phyloP scores from a whole-genome alignment of 1,284 basidiomycete species.

The Microbotryomycetes sp. region DNA sequence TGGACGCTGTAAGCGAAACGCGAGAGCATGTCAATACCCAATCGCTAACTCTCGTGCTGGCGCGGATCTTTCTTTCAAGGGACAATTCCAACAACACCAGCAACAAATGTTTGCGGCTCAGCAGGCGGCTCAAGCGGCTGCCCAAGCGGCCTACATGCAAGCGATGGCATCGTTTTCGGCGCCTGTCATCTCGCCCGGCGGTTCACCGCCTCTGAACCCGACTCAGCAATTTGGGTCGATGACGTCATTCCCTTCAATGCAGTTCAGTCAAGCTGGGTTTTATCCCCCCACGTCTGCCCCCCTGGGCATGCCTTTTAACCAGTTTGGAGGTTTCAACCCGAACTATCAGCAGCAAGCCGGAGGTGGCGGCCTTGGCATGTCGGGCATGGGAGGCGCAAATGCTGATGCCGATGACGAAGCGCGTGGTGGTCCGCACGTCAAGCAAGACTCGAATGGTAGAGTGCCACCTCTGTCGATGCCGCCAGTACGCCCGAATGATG shows the following conservation, averaged over 20 bases:
- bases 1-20: background rate
- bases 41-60: background rate
- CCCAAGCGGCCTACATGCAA: conserved; percentile 31
- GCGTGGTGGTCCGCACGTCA: too few relatives aligned
- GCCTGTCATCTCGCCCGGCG: background rate
- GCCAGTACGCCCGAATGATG: too few relatives aligned
- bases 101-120: background rate
- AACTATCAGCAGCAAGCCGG: background rate
- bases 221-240: conserved; percentile 3
- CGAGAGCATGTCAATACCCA: background rate
- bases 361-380: background rate
- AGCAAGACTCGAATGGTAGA: background rate
- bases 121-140: conserved; percentile 15
- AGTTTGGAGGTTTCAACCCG: background rate
- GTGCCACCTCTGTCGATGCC: background rate
- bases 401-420: background rate
- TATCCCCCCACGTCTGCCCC: background rate
- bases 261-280: background rate
- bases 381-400: background rate
- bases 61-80: background rate
- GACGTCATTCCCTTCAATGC: background rate
- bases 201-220: conserved; percentile 10
- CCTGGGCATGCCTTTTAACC: background rate
- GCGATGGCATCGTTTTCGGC: conserved; percentile 31
- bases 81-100: background rate